Conservation (phyloP, 139 green algal genomes). For the Monoraphidium neglectum region DNA sequence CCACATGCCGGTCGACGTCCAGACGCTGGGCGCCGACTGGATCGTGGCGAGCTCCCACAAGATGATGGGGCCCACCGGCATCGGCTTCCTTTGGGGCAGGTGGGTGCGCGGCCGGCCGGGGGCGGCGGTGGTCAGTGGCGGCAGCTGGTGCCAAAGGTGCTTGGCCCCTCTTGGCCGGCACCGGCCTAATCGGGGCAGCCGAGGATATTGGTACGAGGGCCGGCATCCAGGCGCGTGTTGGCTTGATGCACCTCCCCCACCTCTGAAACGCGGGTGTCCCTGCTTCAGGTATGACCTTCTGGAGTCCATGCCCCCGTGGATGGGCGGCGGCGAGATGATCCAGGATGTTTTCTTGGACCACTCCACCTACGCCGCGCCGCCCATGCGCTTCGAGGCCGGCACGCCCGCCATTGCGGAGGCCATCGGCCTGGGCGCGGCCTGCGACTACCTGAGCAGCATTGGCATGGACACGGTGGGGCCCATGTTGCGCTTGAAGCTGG, state of each 20-base stretch:
- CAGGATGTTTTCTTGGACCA: constrained; percentile 90
- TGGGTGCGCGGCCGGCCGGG: no score
- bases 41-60: constrained; percentile 97
- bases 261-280: no score
- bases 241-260: no score
- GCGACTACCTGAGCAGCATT: constrained; percentile 64
- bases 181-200: no score
- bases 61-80: constrained; percentile 96
- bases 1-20: constrained; percentile 94
- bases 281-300: constrained; percentile 75
- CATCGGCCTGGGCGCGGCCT: constrained; percentile 60
- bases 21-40: constrained; percentile 89
- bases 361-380: constrained; percentile 92
- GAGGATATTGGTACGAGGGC: no score
- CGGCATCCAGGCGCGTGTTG: no score
- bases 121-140: no score
- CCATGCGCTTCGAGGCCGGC: constrained; percentile 94
- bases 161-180: no score
- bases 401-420: constrained; percentile 95
- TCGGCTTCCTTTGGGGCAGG: constrained; percentile 97
- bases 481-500: no score
- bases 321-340: constrained; percentile 99
- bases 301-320: constrained; percentile 92
- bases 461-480: constrained; percentile 45
- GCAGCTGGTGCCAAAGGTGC: no score